Evolutionary conservation across 208 protist genomes (phyloP), one percentile per base, ranked within the genome.

Genomic region (Leptomonas pyrrhocoris): DNA sequence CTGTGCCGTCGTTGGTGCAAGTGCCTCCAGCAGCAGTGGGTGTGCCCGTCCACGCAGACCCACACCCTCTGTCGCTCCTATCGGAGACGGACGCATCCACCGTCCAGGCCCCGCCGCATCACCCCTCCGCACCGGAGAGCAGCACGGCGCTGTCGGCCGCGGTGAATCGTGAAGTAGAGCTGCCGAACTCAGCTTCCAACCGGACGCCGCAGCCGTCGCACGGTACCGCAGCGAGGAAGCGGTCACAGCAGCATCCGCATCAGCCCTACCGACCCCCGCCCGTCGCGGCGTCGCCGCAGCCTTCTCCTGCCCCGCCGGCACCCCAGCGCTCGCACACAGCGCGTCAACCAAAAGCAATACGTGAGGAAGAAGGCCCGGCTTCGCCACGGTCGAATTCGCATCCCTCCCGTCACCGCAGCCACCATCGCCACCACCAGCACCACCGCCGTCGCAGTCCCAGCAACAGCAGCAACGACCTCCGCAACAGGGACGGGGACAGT

Each of bases 81-180:
- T 1, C 16, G 19, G 9, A 56, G 6, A 38, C 13, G 2, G 19
- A n/a, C 3, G 28, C 5, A 2, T 56, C 51, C 13, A 12, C 34
- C 3, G 34, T 38, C 34, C 34, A 38, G 9, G 34, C 9, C 7
- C 7, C 34, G 34, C 7, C 34, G 1, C 49, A 30, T 9, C 34
- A 38, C 34, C 3, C 3, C 2, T 43, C 27, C 18, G 5, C 31
- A 6, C 21, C 42, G 3, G 55, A 30, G 38, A 48, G 16, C 55
- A 23, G 25, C 38, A 23, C 25, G 9, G 46, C 16, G 1, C 55
- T 61, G 21, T 65, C 48, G 19, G 43, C 36, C 25, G 70, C 62
- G 30, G 63, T 60, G 19, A 70, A 69, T 38, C 62, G 63, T 6
- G 71, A 77, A 66, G 71, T 77, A 1, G 71, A 77, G 63, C 55